Base-by-base conservation (phyloP, 805 yeast species). In the Lipomyces oligophaga region DNA sequence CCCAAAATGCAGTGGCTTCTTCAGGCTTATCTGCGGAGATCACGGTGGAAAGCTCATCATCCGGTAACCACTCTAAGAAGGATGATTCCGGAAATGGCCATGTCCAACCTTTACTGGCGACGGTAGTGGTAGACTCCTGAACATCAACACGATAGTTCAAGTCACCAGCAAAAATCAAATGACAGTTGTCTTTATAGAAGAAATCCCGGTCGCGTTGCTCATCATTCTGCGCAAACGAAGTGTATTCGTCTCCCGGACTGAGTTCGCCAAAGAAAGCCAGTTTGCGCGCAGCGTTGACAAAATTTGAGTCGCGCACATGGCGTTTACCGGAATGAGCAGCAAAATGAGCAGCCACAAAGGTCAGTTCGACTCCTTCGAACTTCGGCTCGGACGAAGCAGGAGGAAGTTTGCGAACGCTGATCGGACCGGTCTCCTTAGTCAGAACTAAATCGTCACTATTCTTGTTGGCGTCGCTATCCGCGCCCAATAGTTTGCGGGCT, bases 111-210 rank as follows among this genome's bases (percentile, higher is more conserved):
- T 38, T 32, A 34, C 34, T 10, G 3, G 37, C 34, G 11, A 44
- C 24, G 8, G 34, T n/a, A 4, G 32, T 13, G 18, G 38, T 28
- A n/a, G 33, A 24, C 8, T 8, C 21, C 19, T 18, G 33, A 10
- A 36, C 18, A 10, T 33, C 26, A 16, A 50, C 75, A 35, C 97
- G 71, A 63, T 84, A 89, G 62, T 89, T 89, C 58, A 89, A 68
- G 64, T 89, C 97, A 0, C 97, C 97, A 72, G 85, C 66, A 42
- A 88, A 63, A 59, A 88, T 82, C 4, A 81, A 65, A 60, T 84
- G 95, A 8, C 73, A 58, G 1, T 65, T 55, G 0, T 80, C 79
- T 50, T 75, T 75, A 35, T 80, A 61, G 21, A 76, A 64, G 20
- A 79, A 74, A 58, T 63, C 71, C 3, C 78, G 80, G 55, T 80